Percentiles rank a stretch among this genome's conserved stretches.
Evolutionary conservation across 2,329 filamentous ascomycete genomes (phyloP).

Genomic region (Fusarium sp.): DNA sequence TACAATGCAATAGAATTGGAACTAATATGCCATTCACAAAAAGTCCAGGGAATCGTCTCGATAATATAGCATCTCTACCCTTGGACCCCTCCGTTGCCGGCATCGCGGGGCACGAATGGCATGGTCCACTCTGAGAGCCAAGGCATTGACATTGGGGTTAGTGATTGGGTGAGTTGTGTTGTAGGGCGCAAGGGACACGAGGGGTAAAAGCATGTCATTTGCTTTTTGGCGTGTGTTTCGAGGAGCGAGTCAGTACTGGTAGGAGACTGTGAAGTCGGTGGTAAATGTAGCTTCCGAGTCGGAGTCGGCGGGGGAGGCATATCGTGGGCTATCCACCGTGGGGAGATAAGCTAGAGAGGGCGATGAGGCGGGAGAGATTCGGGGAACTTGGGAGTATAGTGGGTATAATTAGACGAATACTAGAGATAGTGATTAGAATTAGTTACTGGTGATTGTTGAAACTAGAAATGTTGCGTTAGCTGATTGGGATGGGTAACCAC

Average conservation of each 20-base stretch:
- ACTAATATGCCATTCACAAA: background rate
- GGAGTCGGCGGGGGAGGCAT: background rate
- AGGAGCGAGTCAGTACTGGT: slow-evolving; percentile 27
- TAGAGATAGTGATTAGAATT: background rate
- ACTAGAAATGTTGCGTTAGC: background rate
- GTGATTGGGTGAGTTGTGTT: slow-evolving; percentile 13
- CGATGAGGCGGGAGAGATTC: background rate
- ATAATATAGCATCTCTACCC: background rate
- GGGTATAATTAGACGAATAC: too few relatives aligned
- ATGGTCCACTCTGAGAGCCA: slow-evolving; percentile 25
- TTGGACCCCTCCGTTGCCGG: slow-evolving; percentile 26
- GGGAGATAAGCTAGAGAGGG: slow-evolving; percentile 4
- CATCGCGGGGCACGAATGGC: slow-evolving; percentile 23
- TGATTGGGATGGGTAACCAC: background rate
- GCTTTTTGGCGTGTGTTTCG: background rate
- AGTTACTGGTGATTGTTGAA: background rate
- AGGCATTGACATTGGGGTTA: background rate
- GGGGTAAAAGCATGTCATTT: slow-evolving; percentile 25
- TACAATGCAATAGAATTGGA: background rate
- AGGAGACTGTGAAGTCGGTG: slow-evolving; percentile 2
- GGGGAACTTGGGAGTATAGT: background rate
- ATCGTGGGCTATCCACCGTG: slow-evolving; percentile 8
- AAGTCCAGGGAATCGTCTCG: background rate
- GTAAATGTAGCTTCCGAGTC: slow-evolving; percentile 30
- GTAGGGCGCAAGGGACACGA: slow-evolving; percentile 37